Conservation (phyloP, 495 filamentous ascomycete species). For the Trichoderma virens region DNA sequence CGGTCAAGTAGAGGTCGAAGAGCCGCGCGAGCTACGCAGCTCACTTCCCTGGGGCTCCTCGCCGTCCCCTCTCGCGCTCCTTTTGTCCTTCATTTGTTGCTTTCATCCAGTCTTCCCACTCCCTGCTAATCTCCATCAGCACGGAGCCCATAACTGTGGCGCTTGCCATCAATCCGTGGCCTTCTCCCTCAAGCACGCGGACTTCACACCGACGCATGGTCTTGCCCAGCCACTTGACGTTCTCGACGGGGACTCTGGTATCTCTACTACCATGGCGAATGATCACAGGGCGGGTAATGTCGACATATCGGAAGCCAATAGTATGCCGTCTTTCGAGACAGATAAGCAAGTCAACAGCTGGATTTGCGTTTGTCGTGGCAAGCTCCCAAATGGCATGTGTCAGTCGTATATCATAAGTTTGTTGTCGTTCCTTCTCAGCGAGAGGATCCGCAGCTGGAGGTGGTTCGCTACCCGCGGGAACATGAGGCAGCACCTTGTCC, state of each 20-base stretch:
- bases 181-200: constrained; percentile 81
- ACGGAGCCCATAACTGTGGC: constrained; percentile 88
- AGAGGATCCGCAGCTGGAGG: constrained; percentile 41
- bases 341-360: constrained; percentile 84
- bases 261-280: constrained; percentile 93
- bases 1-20: background rate
- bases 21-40: background rate
- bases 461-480: constrained; percentile 24
- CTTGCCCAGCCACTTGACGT: constrained; percentile 88
- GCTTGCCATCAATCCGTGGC: constrained; percentile 94
- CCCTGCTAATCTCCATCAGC: constrained; percentile 82
- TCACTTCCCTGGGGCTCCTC: constrained; percentile 1
- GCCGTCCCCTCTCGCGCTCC: constrained; percentile 5
- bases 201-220: constrained; percentile 92
- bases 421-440: constrained; percentile 62
- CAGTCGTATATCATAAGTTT: constrained; percentile 74
- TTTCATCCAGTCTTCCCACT: constrained; percentile 88
- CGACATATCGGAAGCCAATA: constrained; percentile 95
- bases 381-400: constrained; percentile 91
- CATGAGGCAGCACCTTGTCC: constrained; percentile 27
- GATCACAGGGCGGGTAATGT: constrained; percentile 81
- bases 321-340: constrained; percentile 86
- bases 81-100: constrained; percentile 19
- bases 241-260: constrained; percentile 87
- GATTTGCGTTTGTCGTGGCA: constrained; percentile 88